Evolutionary conservation across 352 stramenopile species (phyloP), one percentile per base, ranked within the genome.

Genomic region (Pythium vanterpoolii): DNA sequence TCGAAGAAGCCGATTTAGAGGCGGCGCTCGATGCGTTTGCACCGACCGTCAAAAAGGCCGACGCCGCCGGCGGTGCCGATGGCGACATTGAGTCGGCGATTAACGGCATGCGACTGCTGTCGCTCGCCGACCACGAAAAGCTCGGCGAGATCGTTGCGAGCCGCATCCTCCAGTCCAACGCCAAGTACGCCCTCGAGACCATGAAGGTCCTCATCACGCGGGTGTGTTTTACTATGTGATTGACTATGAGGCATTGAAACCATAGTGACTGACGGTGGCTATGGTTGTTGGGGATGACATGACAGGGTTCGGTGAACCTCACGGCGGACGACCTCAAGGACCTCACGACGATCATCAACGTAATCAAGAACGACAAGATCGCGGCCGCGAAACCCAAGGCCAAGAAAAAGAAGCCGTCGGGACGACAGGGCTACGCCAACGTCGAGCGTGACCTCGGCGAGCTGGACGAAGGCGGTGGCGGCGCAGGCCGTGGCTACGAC

Each of bases 361-460:
- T 92, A 47, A 86, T 93, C 61, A 90, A 93, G 75, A 93, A 93
- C 68, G 83, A 93, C 39, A 93, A 93, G 68, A 93, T 93, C 64
- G 72, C 74, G 21, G 71, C 77, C 13, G 77, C 83, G 40, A 93
- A 93, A 70, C 81, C 77, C 27, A 93, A 93, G 71, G 66, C 70
- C 46, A 93, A 93, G 76, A 93, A 93, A 71, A 93, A 91, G 77
- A 91, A 91, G 72, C 64, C 72, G 48, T 78, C 76, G 16, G 83
- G 83, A 52, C 88, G 87, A 50, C 79, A 91, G 65, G 81, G 83
- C 34, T 93, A 91, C 57, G 77, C 83, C 34, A 93, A 91, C 54
- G 81, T 93, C 16, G 83, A 93, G 66, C 79, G 79, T 23, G 70
- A 55, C 40, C 62, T 72, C 19, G 66, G 62, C 47, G 75, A 71